Evolutionary conservation across 2,329 filamentous ascomycete species (phyloP).

Genomic region (Venturia aucupariae): DNA sequence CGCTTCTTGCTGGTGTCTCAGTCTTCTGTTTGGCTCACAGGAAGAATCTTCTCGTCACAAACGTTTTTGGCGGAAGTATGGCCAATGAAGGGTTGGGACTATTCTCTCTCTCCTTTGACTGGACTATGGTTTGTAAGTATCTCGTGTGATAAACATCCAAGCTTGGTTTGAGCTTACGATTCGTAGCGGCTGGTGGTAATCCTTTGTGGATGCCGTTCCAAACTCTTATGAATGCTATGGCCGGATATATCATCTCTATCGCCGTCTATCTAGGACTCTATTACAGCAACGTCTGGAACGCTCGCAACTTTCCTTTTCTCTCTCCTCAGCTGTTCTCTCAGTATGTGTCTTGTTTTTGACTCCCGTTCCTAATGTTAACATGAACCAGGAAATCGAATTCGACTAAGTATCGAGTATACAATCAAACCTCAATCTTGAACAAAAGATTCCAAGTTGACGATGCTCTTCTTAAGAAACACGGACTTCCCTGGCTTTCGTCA

Average conservation of each 20-base stretch:
- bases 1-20: constrained; percentile 13
- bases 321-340: constrained; percentile 16
- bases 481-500: constrained; percentile 15
- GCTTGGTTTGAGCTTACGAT: constrained; percentile 11
- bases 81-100: constrained; percentile 20
- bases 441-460: constrained; percentile 11
- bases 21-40: constrained; percentile 16
- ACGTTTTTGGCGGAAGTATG: constrained; percentile 15
- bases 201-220: constrained; percentile 14
- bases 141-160: not conserved
- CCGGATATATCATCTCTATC: constrained; percentile 16
- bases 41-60: constrained; percentile 15
- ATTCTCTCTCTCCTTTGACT: constrained; percentile 35
- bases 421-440: constrained; percentile 16
- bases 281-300: constrained; percentile 15
- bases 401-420: constrained; percentile 15
- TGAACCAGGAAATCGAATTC: constrained; percentile 13
- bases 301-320: constrained; percentile 16
- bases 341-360: not conserved
- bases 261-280: constrained; percentile 17
- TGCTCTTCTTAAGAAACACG: constrained; percentile 12
- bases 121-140: constrained; percentile 19
- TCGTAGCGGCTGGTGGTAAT: constrained; percentile 6
- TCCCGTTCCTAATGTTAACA: constrained; percentile 13
- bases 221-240: constrained; percentile 13